phyloP scores from a whole-genome alignment of 2,329 filamentous ascomycete genomes.

The Ophiocordyceps unilateralis region DNA sequence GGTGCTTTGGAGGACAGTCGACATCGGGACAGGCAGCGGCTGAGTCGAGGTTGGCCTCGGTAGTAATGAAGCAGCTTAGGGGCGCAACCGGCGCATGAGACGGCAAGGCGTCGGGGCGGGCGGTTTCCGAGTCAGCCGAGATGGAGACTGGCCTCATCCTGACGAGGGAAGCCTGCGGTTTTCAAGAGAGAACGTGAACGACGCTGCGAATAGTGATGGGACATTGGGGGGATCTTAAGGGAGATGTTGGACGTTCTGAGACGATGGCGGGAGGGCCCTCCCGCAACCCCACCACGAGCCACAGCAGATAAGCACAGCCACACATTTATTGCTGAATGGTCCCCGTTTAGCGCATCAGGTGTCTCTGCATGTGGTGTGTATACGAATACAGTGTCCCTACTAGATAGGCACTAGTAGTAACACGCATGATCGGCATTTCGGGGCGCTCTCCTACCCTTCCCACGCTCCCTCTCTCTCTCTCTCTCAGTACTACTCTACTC shows the following conservation, averaged over 20 bases:
- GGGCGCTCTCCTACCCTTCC: neutral
- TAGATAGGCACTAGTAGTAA: too few species aligned
- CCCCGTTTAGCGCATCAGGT: neutral
- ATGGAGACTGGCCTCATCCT: slow-evolving; percentile 6
- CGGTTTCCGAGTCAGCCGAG: slow-evolving; percentile 2
- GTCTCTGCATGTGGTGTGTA: too few species aligned
- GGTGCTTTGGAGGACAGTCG: slow-evolving; percentile 3
- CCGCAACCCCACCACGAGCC: neutral
- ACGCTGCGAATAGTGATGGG: neutral
- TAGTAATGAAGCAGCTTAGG: slow-evolving; percentile 18
- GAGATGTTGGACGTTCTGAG: neutral
- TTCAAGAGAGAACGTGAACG: neutral
- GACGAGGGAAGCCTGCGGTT: neutral
- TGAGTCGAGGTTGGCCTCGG: slow-evolving; percentile 14
- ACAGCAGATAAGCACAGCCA: neutral
- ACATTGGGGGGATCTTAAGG: neutral
- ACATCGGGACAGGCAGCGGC: slow-evolving; percentile 5
- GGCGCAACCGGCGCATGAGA: slow-evolving; percentile 7
- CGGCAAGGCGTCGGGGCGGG: slow-evolving; percentile 3
- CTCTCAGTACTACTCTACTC: neutral
- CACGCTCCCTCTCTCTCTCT: neutral
- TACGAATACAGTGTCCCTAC: too few species aligned
- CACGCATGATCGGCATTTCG: neutral
- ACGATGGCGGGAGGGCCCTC: neutral
- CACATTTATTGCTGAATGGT: neutral